These are phyloP conservation scores for Mycena rosella DNA, from an alignment of 768 basidiomycete genomes.

Conservation along the genomic window DNA sequence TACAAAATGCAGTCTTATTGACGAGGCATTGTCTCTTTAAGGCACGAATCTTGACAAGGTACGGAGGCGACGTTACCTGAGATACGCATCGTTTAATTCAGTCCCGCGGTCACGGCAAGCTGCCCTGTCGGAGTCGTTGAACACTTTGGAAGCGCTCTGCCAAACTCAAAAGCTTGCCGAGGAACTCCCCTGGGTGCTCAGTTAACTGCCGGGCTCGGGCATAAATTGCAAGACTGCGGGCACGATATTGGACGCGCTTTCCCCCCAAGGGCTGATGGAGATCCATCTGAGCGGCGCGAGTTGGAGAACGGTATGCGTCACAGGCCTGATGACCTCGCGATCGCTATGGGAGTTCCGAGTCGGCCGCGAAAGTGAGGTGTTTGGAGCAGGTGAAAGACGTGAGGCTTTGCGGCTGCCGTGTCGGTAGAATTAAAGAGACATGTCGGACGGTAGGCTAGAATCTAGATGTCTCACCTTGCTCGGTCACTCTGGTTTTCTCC, in stretches of 20 bases:
- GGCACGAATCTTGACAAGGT: constrained; percentile 84
- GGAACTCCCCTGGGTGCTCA: constrained; percentile 55
- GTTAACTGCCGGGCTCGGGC: constrained; percentile 82
- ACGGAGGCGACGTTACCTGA: constrained; percentile 20
- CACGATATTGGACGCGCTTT: constrained; percentile 60
- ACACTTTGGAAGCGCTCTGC: constrained; percentile 56
- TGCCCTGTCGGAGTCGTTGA: constrained; percentile 55
- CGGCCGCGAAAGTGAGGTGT: constrained; percentile 64
- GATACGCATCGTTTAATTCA: constrained; percentile 2
- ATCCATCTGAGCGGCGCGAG: constrained; percentile 81
- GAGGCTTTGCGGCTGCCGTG: no score
- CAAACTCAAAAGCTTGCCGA: constrained; percentile 51
- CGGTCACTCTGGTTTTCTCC: no score
- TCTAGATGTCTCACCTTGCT: no score
- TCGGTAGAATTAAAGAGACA: no score
- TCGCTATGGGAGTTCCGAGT: no score
- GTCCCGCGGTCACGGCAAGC: constrained; percentile 68
- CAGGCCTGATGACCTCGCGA: constrained; percentile 70
- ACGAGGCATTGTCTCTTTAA: constrained; percentile 39
- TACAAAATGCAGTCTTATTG: constrained; percentile 33
- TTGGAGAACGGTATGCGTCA: constrained; percentile 71
- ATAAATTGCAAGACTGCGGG: constrained; percentile 71
- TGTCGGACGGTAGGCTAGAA: no score
- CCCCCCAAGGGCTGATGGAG: constrained; percentile 72
- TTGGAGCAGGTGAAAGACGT: no score